Evolutionary conservation across 2,329 filamentous ascomycete species (phyloP).

Genomic region (Fusarium solani-melongenae): DNA sequence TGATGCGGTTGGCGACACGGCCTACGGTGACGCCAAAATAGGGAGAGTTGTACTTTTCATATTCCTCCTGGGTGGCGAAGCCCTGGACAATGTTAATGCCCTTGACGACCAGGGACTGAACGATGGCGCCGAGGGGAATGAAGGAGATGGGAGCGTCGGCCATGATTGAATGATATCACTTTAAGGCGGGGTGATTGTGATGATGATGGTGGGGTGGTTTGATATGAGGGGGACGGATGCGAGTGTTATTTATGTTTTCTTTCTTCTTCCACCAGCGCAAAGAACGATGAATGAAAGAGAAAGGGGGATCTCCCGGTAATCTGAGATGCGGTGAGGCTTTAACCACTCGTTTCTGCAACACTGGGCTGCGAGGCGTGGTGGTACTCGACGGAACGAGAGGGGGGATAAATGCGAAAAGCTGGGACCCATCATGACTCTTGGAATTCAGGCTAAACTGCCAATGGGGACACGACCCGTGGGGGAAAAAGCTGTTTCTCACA

Average conservation of each 20-base stretch:
- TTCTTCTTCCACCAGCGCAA: not conserved
- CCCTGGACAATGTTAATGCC: slow-evolving; percentile 89
- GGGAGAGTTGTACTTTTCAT: slow-evolving; percentile 78
- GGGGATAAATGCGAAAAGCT: slow-evolving; percentile 39
- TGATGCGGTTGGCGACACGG: slow-evolving; percentile 83
- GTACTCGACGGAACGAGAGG: not conserved
- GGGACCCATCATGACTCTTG: slow-evolving; percentile 39
- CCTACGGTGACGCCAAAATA: slow-evolving; percentile 97
- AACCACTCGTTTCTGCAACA: slow-evolving; percentile 22
- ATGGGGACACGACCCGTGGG: slow-evolving; percentile 26
- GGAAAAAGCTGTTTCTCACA: not conserved
- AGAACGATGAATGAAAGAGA: not conserved
- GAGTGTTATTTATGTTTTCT: slow-evolving; percentile 17
- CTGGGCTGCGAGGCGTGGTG: not conserved
- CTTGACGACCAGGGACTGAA: slow-evolving; percentile 82
- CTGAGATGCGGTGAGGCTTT: slow-evolving; percentile 30
- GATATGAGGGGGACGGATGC: slow-evolving; percentile 5
- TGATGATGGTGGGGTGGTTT: slow-evolving; percentile 8
- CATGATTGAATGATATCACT: slow-evolving; percentile 47
- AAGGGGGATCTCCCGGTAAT: slow-evolving; percentile 1
- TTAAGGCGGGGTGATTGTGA: slow-evolving; percentile 1
- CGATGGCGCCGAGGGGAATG: slow-evolving; percentile 80
- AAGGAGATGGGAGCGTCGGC: slow-evolving; percentile 68
- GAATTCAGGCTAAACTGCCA: slow-evolving; percentile 42
- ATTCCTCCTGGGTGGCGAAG: slow-evolving; percentile 81